phyloP scores from a whole-genome alignment of 345 rosid genomes.

The Rubroshorea leprosula region DNA sequence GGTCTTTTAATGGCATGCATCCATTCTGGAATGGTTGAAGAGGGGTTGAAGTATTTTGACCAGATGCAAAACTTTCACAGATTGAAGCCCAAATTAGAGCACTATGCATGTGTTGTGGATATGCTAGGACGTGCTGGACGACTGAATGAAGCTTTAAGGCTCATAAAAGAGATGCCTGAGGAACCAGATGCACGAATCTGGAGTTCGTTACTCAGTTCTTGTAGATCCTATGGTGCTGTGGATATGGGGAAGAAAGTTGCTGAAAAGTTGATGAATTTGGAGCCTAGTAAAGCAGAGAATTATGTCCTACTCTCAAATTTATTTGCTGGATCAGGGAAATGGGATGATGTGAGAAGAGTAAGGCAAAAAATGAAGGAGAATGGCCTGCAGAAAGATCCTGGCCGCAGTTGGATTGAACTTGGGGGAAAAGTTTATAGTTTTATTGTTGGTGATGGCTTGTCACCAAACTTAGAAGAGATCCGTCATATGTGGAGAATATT shows the following conservation, averaged over 20 bases:
- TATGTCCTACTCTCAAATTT: conserved; percentile 60
- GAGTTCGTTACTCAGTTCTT: conserved; percentile 68
- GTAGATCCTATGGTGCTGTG: conserved; percentile 38
- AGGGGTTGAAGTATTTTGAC: conserved; percentile 47
- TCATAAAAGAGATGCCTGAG: conserved; percentile 48
- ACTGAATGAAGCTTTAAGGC: conserved; percentile 40
- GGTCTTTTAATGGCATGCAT: conserved; percentile 56
- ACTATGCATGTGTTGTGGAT: conserved; percentile 65
- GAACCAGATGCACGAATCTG: conserved; percentile 56
- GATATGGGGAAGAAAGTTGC: conserved; percentile 51
- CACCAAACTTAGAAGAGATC: conserved; percentile 27
- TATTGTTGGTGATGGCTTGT: conserved; percentile 32
- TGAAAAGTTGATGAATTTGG: conserved; percentile 40
- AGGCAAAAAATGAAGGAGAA: conserved; percentile 49
- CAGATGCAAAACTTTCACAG: conserved; percentile 33
- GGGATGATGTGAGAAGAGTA: conserved; percentile 53
- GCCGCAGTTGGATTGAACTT: conserved; percentile 70
- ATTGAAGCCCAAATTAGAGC: conserved; percentile 50
- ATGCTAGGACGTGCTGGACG: conserved; percentile 65
- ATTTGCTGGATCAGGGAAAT: conserved; percentile 48
- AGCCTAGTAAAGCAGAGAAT: conserved; percentile 50
- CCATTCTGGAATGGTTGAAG: conserved; percentile 48
- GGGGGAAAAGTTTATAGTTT: conserved; percentile 48
- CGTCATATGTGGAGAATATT: conserved; percentile 32
- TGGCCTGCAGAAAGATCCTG: conserved; percentile 53